Conservation (phyloP, 2,329 filamentous ascomycete genomes). For the Colletotrichum echinochloae region DNA sequence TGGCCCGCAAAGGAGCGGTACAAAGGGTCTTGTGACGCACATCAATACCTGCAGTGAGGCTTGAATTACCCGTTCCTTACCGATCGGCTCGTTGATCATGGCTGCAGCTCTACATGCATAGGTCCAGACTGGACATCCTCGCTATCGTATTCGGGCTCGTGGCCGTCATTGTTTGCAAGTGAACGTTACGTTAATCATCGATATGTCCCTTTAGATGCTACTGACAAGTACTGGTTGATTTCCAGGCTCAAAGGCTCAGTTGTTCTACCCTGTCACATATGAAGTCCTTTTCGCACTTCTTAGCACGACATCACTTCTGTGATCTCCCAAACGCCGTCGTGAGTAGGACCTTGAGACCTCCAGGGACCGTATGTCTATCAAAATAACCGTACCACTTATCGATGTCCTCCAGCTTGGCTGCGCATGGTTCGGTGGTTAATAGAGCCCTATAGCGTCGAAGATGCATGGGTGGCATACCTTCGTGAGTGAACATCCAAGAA, state of each 20-base stretch:
- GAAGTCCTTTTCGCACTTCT: not conserved
- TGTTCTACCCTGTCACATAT: too few relatives aligned
- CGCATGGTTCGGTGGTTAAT: too few relatives aligned
- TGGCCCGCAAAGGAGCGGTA: not conserved
- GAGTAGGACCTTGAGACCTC: slow-evolving; percentile 4
- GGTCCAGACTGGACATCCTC: not conserved
- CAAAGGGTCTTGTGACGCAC: not conserved
- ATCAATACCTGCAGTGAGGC: not conserved
- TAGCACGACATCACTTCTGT: not conserved
- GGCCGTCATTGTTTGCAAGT: not conserved
- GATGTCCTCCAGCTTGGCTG: slow-evolving; percentile 3
- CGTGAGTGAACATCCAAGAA: slow-evolving; percentile 14
- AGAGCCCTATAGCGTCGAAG: not conserved
- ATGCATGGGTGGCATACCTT: not conserved
- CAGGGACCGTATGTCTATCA: not conserved
- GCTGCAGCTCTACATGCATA: not conserved
- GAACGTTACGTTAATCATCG: not conserved
- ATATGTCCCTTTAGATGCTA: not conserved
- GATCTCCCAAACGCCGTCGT: slow-evolving; percentile 9
- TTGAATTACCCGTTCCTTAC: not conserved
- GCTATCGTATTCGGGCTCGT: not conserved
- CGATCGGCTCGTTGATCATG: not conserved
- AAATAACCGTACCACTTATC: slow-evolving; percentile 11
- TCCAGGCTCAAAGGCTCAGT: not conserved
- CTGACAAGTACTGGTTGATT: not conserved